phyloP scores from a whole-genome alignment of 352 stramenopile species.

The Pythium apleroticum region DNA sequence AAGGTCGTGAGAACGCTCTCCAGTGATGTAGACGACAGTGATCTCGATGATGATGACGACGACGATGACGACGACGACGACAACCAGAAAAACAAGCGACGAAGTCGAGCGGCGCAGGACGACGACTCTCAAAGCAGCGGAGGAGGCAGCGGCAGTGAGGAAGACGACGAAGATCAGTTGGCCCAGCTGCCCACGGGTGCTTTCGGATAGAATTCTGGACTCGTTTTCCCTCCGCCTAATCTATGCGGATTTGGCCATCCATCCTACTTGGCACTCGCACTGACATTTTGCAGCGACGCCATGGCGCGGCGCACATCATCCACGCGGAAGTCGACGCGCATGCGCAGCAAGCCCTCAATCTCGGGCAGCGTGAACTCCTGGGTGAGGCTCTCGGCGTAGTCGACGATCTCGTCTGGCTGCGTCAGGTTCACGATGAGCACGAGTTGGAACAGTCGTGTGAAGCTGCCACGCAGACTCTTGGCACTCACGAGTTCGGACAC shows the following conservation, averaged over 20 bases:
- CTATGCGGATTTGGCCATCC: neutral
- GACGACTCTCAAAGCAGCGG: constrained; percentile 41
- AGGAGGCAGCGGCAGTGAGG: constrained; percentile 44
- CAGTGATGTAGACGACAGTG: constrained; percentile 14
- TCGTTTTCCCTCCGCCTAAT: neutral
- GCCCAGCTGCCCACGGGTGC: constrained; percentile 58
- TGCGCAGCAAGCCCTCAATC: constrained; percentile 54
- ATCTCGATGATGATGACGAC: constrained; percentile 23
- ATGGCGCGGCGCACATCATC: constrained; percentile 50
- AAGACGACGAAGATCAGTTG: constrained; percentile 67
- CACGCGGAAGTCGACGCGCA: constrained; percentile 72
- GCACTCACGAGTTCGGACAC: constrained; percentile 51
- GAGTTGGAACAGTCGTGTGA: constrained; percentile 78
- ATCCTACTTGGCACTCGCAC: neutral
- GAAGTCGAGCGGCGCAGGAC: constrained; percentile 20
- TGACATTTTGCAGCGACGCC: neutral
- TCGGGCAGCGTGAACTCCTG: constrained; percentile 46
- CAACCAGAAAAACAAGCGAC: constrained; percentile 13
- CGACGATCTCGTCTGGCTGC: constrained; percentile 65
- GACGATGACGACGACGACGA: constrained; percentile 36
- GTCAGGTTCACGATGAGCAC: constrained; percentile 82
- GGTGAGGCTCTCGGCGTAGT: constrained; percentile 58
- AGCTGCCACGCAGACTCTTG: constrained; percentile 58
- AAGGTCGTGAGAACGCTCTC: constrained; percentile 5
- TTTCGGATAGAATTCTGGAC: constrained; percentile 36